Percentiles rank a stretch among this genome's conserved stretches.
Evolutionary conservation across 148 eudicot species (phyloP).

Genomic region (Rheum nobile): DNA sequence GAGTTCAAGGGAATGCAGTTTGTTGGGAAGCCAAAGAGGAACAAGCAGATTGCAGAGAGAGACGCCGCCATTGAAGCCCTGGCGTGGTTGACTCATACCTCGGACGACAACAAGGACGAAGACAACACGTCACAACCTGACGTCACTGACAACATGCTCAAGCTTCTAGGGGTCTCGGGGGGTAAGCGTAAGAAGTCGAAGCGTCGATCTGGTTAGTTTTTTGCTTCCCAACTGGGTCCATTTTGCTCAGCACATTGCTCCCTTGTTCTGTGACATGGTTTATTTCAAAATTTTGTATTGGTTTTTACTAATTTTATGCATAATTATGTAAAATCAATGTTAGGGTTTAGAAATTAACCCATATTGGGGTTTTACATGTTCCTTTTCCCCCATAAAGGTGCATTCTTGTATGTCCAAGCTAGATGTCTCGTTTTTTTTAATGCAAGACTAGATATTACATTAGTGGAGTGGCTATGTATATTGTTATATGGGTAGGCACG

Average conservation of each 20-base stretch:
- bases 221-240: background rate
- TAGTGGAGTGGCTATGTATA: background rate
- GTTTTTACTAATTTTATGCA: background rate
- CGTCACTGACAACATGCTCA: conserved; percentile 92
- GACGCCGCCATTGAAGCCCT: conserved; percentile 93
- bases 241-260: background rate
- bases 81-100: conserved; percentile 92
- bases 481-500: no score
- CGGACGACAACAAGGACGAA: conserved; percentile 27
- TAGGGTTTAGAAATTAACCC: background rate
- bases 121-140: conserved; percentile 51
- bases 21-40: conserved; percentile 89
- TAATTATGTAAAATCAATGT: background rate
- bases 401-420: background rate
- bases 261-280: background rate
- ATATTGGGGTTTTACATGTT: background rate
- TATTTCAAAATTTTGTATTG: background rate
- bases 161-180: conserved; percentile 47
- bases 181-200: conserved; percentile 71
- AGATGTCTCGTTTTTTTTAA: no score
- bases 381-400: background rate
- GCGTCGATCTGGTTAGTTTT: conserved; percentile 20
- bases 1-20: conserved; percentile 99
- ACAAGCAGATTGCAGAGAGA: conserved; percentile 78
- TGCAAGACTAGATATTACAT: background rate